A percentile compares a stretch with the other conserved stretches of the same genome.
These are phyloP conservation scores for Paracoccidioides brasiliensis DNA, from an alignment of 2,329 filamentous ascomycete species.

Conservation along the genomic window DNA sequence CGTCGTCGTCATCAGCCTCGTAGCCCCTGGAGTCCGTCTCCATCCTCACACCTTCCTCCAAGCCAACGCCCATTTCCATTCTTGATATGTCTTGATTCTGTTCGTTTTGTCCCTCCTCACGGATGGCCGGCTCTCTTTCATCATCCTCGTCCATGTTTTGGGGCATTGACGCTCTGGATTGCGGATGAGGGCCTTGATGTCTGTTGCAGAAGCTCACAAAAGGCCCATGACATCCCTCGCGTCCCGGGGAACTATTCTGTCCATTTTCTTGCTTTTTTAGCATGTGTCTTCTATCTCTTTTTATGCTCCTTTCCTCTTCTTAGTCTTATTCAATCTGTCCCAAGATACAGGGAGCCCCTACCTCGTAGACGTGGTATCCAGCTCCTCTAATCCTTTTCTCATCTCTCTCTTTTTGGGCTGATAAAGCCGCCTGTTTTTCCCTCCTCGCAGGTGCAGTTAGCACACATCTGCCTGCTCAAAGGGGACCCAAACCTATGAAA, in stretches of 20 bases:
- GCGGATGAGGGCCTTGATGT: not conserved
- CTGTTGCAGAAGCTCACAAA: not conserved
- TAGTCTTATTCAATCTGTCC: not conserved
- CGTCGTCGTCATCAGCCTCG: not conserved
- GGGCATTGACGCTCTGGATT: not conserved
- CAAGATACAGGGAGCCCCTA: not conserved
- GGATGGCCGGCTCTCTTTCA: not conserved
- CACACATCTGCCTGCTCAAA: not conserved
- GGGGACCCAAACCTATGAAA: too few species aligned
- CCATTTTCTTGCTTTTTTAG: not conserved
- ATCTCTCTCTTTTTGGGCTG: not conserved
- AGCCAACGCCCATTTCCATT: not conserved
- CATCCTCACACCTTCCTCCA: too few species aligned
- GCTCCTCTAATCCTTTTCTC: not conserved
- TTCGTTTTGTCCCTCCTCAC: not conserved
- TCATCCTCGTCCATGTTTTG: not conserved
- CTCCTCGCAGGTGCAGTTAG: not conserved
- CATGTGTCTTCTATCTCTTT: not conserved
- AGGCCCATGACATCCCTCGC: not conserved
- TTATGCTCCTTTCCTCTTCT: not conserved
- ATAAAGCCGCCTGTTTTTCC: not conserved
- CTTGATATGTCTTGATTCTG: not conserved
- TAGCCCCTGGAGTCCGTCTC: not conserved
- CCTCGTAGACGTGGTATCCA: not conserved
- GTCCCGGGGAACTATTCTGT: not conserved